Evolutionary conservation across 805 yeast genomes (phyloP).

Genomic region (Brettanomyces sp.): DNA sequence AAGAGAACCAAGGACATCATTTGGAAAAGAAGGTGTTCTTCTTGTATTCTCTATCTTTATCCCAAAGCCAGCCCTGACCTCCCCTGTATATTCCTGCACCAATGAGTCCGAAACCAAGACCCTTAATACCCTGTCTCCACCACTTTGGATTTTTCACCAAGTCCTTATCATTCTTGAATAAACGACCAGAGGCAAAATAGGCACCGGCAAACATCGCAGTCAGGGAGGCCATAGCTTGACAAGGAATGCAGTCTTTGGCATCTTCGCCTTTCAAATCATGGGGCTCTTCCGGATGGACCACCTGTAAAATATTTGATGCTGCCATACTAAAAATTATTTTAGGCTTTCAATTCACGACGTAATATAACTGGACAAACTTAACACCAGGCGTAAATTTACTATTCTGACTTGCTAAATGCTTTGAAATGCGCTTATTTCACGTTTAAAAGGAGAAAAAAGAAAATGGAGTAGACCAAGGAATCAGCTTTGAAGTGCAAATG

Average conservation of each 20-base stretch:
- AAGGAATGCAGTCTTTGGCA: constrained; percentile 52
- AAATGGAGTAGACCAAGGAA: too few species aligned
- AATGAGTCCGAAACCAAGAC: constrained; percentile 45
- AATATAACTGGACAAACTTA: too few species aligned
- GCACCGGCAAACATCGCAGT: constrained; percentile 53
- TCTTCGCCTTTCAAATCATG: constrained; percentile 32
- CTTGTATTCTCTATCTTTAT: constrained; percentile 23
- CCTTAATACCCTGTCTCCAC: constrained; percentile 52
- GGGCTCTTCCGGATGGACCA: constrained; percentile 37
- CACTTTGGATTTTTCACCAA: constrained; percentile 37
- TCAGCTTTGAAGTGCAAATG: too few species aligned
- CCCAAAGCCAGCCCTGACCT: constrained; percentile 54
- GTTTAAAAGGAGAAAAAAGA: too few species aligned
- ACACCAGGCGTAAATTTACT: too few species aligned
- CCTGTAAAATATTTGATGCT: constrained; percentile 40
- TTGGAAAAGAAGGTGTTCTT: constrained; percentile 8
- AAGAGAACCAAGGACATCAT: neutral
- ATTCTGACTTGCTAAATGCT: too few species aligned
- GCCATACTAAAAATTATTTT: constrained; percentile 7
- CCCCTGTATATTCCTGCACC: constrained; percentile 55
- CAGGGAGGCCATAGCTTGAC: constrained; percentile 57
- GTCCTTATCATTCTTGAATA: constrained; percentile 34
- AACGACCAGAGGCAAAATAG: constrained; percentile 48
- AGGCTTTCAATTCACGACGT: too few species aligned
- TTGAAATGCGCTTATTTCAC: too few species aligned